These are phyloP conservation scores for Cercis canadensis DNA, from an alignment of 306 rosid species.

Conservation along the genomic window DNA sequence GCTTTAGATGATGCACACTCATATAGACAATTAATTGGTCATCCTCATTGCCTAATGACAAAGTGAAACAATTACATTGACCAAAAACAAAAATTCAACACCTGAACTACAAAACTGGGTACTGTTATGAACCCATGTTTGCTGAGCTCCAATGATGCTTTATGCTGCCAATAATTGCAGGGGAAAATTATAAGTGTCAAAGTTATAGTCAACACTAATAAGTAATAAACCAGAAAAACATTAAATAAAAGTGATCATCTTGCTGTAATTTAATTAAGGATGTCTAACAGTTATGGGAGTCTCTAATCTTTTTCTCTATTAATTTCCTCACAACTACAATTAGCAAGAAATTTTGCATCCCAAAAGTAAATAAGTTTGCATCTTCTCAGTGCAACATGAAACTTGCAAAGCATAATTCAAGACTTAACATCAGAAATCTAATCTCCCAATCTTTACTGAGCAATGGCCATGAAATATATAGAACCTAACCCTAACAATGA, in stretches of 20 bases:
- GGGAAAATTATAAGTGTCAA: conserved; percentile 27
- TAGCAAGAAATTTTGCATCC: conserved; percentile 3
- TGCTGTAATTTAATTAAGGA: conserved; percentile 14
- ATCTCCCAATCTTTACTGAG: neutral
- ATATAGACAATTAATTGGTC: neutral
- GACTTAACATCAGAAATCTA: conserved; percentile 1
- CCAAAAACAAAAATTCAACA: conserved; percentile 38
- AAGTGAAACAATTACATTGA: conserved; percentile 21
- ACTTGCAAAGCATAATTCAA: conserved; percentile 7
- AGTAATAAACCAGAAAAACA: conserved; percentile 9
- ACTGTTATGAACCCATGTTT: conserved; percentile 74
- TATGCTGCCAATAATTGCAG: conserved; percentile 62
- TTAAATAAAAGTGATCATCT: neutral
- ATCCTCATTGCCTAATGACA: conserved; percentile 1
- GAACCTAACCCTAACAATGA: conserved; percentile 20
- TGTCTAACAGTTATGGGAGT: conserved; percentile 11
- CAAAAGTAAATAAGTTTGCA: neutral
- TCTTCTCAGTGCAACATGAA: conserved; percentile 17
- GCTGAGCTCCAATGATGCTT: conserved; percentile 82
- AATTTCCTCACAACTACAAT: conserved; percentile 26
- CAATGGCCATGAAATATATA: neutral
- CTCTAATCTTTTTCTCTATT: conserved; percentile 14
- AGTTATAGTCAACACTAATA: conserved; percentile 17
- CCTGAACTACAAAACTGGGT: conserved; percentile 84
- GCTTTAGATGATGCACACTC: neutral